Evolutionary conservation across 805 yeast genomes (phyloP), one percentile per base, ranked within the genome.

Genomic region (Cyberlindnera maritima): DNA sequence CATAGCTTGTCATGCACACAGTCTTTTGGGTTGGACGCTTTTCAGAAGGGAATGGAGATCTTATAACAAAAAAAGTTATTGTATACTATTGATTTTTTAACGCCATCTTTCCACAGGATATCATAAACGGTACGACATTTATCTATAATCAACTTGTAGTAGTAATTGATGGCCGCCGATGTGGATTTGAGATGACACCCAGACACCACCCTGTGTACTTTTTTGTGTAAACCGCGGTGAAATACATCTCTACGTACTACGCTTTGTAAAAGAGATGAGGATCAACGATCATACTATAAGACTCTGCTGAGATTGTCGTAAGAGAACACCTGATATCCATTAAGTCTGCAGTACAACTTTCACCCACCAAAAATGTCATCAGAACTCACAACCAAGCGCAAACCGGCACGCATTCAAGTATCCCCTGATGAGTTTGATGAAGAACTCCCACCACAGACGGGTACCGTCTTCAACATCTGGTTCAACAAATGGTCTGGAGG

Each of bases 381-480:
- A 6, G 36, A 31, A 20, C 7, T n/a, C 21, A 21, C 38, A 19
- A 33, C 41, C 14, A 32, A 42, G 39, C 36, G 36, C 13, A 63
- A 62, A 43, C 75, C 89, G 0, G 97, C 97, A 0, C 68, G 94
- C 26, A 70, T 81, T 2, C 97, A 89, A 60, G 80, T 87, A 1
- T 83, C 81, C 47, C 85, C 88, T 1, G 74, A 75, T 0, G 69
- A 70, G 5, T 63, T 81, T 14, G 72, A 67, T 1, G 81, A 79
- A 36, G 81, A 76, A 35, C 75, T 78, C 39, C 96, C 96, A 0
- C 83, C 88, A 6, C 96, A 87, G 54, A 77, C 85, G 0, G 96
- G 96, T 0, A 78, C 81, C 8, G 80, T 81, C 0, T 91, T 85
- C 70, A 91, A 91, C 58, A 74, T 88, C 14, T 91, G 97, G 97